A percentile compares a stretch with the other conserved stretches of the same genome.
phyloP scores from a whole-genome alignment of 306 rosid species.

The Pyrus pyrifolia region DNA sequence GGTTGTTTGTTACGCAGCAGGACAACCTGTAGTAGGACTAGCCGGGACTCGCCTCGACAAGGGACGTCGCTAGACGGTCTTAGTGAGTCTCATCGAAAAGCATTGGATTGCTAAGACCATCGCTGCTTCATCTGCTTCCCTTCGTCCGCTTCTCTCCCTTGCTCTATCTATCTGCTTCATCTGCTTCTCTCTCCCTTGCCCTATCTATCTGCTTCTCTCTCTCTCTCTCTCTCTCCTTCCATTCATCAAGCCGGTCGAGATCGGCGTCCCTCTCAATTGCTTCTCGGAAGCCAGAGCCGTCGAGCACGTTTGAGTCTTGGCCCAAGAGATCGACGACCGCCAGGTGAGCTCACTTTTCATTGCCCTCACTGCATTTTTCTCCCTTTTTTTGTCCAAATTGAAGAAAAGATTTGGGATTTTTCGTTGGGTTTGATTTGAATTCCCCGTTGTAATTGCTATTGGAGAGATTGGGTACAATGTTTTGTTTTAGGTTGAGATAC shows the following conservation, averaged over 20 bases:
- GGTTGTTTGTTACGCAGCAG: too few relatives aligned
- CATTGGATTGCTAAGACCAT: too few relatives aligned
- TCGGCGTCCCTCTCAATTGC: constrained; percentile 65
- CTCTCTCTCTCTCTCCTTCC: too few relatives aligned
- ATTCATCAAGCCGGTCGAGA: constrained; percentile 54
- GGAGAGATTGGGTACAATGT: background rate
- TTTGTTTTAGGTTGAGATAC: constrained; percentile 20
- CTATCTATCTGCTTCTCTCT: too few relatives aligned
- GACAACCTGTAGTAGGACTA: too few relatives aligned
- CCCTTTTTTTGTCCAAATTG: background rate
- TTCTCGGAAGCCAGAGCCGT: constrained; percentile 86
- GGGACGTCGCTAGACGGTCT: too few relatives aligned
- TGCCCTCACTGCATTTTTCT: background rate
- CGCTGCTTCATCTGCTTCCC: too few relatives aligned
- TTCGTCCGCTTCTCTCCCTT: too few relatives aligned
- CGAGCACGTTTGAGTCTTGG: constrained; percentile 59
- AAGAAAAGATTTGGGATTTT: background rate
- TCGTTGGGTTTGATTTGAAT: background rate
- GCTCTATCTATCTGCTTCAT: too few relatives aligned
- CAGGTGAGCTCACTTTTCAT: constrained; percentile 42
- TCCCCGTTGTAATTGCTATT: background rate
- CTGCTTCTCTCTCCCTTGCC: too few relatives aligned
- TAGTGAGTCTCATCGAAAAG: too few relatives aligned
- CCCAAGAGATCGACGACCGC: constrained; percentile 80
- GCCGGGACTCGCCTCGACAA: too few relatives aligned